Base-by-base conservation (phyloP, 495 filamentous ascomycete species). In the Margaritispora aquatica region DNA sequence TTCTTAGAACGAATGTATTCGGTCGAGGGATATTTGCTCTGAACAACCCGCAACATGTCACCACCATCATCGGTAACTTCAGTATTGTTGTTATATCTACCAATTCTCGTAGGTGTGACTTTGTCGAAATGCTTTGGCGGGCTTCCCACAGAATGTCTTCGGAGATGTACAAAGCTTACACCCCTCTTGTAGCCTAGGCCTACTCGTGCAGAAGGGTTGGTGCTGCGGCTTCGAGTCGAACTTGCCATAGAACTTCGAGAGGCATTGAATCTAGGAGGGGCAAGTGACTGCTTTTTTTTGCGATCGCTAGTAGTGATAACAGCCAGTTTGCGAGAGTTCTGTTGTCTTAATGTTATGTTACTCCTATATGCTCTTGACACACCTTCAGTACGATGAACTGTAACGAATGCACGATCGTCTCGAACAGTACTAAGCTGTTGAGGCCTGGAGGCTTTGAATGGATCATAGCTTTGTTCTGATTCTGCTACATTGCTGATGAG, bases 131-230 rank as follows among this genome's bases (percentile, higher is more conserved):
- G 5, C 23, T 50, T 61, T 38, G 19, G 46, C 19, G 59, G 38
- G 26, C 26, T 52, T 20, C 7, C 63, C 58, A 11, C 57, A 57
- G 57, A 65, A 49, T 56, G 65, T 61, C 44, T 67, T 66, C 54
- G 65, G 63, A 61, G 63, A 62, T 88, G 86, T 1, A 78, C 80
- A 65, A 97, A 97, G 67, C 86, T 88, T n/a, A 96, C 87, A 55
- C 84, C 85, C 9, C 92, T 84, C 66, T 84, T 93, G 64, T 84
- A 80, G 57, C 85, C 85, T 46, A 75, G 76, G 24, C 81, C 81
- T n/a, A 77, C 77, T 57, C 80, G 78, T 44, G 72, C 71, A 27
- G 72, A 69, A 2, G 70, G 59, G 53, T 61, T 74, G 52, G 81
- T 79, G 26, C 79, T 75, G 2, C 80, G 75, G 59, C 80, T 86